Evolutionary conservation across 768 basidiomycete genomes (phyloP), one percentile per base, ranked within the genome.

Genomic region (Boletus pseudo-olivaceus): DNA sequence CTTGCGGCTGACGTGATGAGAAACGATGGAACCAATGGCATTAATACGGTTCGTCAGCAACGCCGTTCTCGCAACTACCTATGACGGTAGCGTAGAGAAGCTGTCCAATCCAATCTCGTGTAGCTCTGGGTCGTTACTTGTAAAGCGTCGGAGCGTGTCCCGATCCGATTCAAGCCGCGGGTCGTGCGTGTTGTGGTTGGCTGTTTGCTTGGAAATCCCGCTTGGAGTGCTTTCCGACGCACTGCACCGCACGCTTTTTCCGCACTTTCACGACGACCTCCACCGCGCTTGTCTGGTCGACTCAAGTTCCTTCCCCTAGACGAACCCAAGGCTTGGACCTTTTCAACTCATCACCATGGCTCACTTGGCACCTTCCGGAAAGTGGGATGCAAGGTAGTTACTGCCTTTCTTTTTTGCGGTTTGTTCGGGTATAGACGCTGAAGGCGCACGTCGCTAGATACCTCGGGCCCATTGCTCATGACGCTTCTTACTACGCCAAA

Each of bases 401-500:
- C 10, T n/a, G n/a, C 12, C 3, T 34, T 49, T 49, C 20, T 53
- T 35, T 42, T 23, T 54, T 48, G 41, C 38, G 34, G 11, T 32
- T 42, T 1, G 8, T 43, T n/a, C 8, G 38, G 7, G 40, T 33
- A 3, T 9, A 2, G 46, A 34, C 46, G 39, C 51, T 59, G 48
- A 54, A 54, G 23, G 17, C n/a, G 49, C 49, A 27, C 34, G 45
- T 49, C 39, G 47, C n/a, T 51, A 88, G 88, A 69, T 78, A 78
- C 62, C 67, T 79, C 54, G 88, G 88, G 39, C 85, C 89, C 64
- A 81, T 90, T 53, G 85, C 85, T 56, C 89, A 91, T 67, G 88
- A 91, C 64, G 33, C 75, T 54, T 74, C 75, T 46, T 92, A 92
- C 80, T 92, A 92, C 71, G 71, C 84, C 68, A 91, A 93, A 74